phyloP scores from a whole-genome alignment of 2,329 filamentous ascomycete species.

The Capronia epimyces region DNA sequence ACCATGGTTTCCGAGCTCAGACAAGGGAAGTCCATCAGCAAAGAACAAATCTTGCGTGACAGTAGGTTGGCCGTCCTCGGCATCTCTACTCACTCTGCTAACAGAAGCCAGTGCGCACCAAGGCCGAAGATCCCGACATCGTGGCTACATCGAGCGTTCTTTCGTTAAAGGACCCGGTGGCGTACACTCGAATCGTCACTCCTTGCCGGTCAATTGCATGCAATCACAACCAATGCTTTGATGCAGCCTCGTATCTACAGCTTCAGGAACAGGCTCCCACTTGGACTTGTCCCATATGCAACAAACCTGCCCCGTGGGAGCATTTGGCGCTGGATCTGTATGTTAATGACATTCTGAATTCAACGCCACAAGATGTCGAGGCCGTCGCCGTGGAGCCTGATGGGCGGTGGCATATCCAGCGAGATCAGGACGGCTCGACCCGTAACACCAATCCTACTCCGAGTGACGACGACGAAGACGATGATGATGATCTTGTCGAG shows the following conservation, averaged over 20 bases:
- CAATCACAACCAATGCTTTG: conserved; percentile 90
- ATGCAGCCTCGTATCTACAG: conserved; percentile 85
- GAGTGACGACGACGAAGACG: conserved; percentile 33
- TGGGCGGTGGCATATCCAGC: conserved; percentile 60
- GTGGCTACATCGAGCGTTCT: conserved; percentile 81
- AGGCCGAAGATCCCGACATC: conserved; percentile 75
- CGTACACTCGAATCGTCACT: conserved; percentile 71
- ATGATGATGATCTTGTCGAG: conserved; percentile 49
- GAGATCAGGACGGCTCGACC: conserved; percentile 24
- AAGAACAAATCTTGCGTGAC: conserved; percentile 74
- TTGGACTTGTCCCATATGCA: conserved; percentile 94
- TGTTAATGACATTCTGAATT: conserved; percentile 76
- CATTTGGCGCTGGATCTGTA: conserved; percentile 84
- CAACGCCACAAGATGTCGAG: conserved; percentile 65
- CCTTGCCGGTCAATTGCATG: conserved; percentile 77
- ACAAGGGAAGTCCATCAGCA: conserved; percentile 62
- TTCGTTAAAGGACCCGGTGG: conserved; percentile 87
- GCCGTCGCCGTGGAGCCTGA: conserved; percentile 87
- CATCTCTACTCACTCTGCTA: conserved; percentile 21
- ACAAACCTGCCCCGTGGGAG: conserved; percentile 73
- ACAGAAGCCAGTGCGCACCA: conserved; percentile 60
- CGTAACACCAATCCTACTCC: conserved; percentile 40
- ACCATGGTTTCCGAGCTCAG: conserved; percentile 65
- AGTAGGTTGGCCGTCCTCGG: conserved; percentile 47
- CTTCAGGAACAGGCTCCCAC: conserved; percentile 93